Conservation (phyloP, 2,329 filamentous ascomycete genomes). For the Knufia petricola region DNA sequence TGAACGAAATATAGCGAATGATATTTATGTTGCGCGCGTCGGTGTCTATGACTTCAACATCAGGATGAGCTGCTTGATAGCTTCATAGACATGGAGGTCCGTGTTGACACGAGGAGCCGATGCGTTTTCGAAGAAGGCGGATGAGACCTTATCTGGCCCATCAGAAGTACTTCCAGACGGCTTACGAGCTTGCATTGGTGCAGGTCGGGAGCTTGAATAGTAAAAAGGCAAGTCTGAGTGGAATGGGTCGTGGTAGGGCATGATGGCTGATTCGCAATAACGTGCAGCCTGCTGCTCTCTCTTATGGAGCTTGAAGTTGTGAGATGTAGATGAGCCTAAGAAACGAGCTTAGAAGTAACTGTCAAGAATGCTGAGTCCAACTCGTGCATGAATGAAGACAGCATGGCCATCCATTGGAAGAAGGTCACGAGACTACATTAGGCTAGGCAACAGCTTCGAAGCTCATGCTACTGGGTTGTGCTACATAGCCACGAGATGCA, state of each 20-base stretch:
- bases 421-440: background rate
- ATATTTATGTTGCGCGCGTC: constrained; percentile 31
- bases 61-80: constrained; percentile 16
- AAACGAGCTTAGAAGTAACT: too few relatives aligned
- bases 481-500: background rate
- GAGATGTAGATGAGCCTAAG: too few relatives aligned
- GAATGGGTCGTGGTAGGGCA: too few relatives aligned
- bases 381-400: too few relatives aligned
- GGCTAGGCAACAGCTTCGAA: background rate
- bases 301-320: too few relatives aligned
- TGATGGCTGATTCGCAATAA: too few relatives aligned
- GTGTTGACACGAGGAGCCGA: constrained; percentile 17
- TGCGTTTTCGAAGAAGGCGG: constrained; percentile 17
- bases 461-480: background rate
- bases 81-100: constrained; percentile 16
- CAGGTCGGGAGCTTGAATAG: too few relatives aligned
- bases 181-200: too few relatives aligned
- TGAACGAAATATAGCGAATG: constrained; percentile 31
- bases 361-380: too few relatives aligned
- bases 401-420: background rate
- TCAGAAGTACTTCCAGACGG: background rate
- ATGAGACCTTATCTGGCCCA: constrained; percentile 1
- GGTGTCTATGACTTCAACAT: constrained; percentile 23
- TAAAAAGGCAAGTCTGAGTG: too few relatives aligned
- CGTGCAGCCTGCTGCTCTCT: too few relatives aligned